Base-by-base conservation (phyloP, 148 eudicot species). In the Arctostaphylos glauca region DNA sequence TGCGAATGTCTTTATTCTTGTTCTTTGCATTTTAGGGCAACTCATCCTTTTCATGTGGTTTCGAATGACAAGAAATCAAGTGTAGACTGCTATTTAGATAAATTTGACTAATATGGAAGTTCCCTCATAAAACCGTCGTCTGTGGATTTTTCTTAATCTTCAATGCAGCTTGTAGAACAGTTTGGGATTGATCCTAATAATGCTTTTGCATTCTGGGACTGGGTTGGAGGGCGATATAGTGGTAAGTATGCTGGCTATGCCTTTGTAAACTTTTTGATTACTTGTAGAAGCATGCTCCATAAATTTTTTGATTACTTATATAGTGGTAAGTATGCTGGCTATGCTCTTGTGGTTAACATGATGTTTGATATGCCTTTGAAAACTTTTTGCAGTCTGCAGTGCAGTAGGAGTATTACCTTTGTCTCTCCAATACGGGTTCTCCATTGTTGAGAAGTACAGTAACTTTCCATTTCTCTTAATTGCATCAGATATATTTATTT, bases 211-310 rank as follows among this genome's bases (percentile, higher is more conserved):
- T 96, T 96, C 85, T 96, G 99, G 99, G 99, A 96, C 81, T 96
- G 99, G 99, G 99, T 96, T 67, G 99, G 99, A 79, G 99, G 98
- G 81, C 92, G 99, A 90, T 96, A 96, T 84, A 96, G 99, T 89
- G 99, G 99, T 94, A 83, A 74, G 90, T 85, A 49, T 75, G 9
- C 48, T 72, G 55, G 10, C 43, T 86, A 58, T 8, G 38, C 38
- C 25, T 79, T 53, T 16, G 13, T 58, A n/a, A 74, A 14, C 38
- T 31, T 31, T 31, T 31, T 31, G 38, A 31, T 31, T 1, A 31
- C 38, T 31, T 31, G 38, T 31, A 31, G 38, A 31, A 31, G 38
- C 38, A 31, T 31, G 38, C 38, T 31, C 38, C 38, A 1, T 31
- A 31, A 31, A 31, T 0, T 1, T 31, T 31, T 31, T 31, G 38